These are phyloP conservation scores for Dictyostelium brefeldianum DNA, from an alignment of 78 protist species.

Conservation along the genomic window DNA sequence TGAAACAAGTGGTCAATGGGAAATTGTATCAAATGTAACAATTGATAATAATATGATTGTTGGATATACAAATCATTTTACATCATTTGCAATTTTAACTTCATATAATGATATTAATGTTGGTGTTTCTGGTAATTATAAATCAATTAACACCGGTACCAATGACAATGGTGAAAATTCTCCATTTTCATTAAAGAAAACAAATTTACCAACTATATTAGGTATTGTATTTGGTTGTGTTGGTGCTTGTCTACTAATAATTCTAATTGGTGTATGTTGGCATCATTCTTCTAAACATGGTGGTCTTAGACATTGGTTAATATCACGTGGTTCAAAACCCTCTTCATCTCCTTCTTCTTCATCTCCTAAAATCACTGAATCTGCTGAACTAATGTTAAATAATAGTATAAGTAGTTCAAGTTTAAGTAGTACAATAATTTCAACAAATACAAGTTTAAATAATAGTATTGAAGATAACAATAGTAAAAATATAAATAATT, in stretches of 20 bases:
- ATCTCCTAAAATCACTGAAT: background rate
- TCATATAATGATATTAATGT: background rate
- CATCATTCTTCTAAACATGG: conserved; percentile 67
- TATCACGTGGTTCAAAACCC: conserved; percentile 4
- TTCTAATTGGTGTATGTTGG: conserved; percentile 25
- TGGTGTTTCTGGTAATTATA: background rate
- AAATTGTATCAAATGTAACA: conserved; percentile 18
- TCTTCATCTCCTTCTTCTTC: background rate
- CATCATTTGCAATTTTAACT: conserved; percentile 68
- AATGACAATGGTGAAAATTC: background rate
- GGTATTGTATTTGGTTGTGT: conserved; percentile 33
- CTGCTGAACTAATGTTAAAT: conserved; percentile 9
- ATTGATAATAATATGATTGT: background rate
- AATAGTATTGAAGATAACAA: too few species aligned
- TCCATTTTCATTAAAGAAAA: background rate
- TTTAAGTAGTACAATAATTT: background rate
- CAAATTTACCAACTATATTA: background rate
- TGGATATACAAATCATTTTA: conserved; percentile 64
- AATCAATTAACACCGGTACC: background rate
- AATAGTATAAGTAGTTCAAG: background rate
- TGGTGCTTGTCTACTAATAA: conserved; percentile 1
- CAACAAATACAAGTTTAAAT: background rate
- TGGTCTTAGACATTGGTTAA: conserved; percentile 51
- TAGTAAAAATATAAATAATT: too few species aligned
- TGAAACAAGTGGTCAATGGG: conserved; percentile 25